These are phyloP conservation scores for Pythium dissotocum DNA, from an alignment of 352 stramenopile genomes.

Conservation along the genomic window DNA sequence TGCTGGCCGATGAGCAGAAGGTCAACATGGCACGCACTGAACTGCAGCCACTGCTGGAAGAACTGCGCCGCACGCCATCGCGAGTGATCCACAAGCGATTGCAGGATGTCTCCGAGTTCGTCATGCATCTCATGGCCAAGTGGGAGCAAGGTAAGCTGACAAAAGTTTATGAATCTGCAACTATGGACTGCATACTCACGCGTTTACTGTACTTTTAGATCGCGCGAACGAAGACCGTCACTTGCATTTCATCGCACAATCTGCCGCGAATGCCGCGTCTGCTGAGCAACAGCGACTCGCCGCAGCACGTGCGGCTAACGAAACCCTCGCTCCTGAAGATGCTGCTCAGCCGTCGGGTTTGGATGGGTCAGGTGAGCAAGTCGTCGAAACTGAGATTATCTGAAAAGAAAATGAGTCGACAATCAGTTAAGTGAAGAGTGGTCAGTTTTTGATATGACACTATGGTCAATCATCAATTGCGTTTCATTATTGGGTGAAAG, in stretches of 20 bases:
- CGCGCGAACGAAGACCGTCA: conserved; percentile 29
- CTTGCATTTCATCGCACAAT: conserved; percentile 27
- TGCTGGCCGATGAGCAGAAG: conserved; percentile 59
- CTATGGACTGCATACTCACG: background rate
- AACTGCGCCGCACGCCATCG: conserved; percentile 57
- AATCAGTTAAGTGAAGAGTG: background rate
- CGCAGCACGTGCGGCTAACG: conserved; percentile 8
- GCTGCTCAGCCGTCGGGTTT: background rate
- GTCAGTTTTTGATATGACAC: background rate
- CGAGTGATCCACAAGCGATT: conserved; percentile 73
- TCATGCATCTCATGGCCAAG: conserved; percentile 64
- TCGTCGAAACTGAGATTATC: conserved; percentile 6
- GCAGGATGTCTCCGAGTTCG: conserved; percentile 76
- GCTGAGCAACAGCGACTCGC: conserved; percentile 10
- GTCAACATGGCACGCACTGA: conserved; percentile 56
- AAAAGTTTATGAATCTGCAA: background rate
- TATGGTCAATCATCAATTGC: background rate
- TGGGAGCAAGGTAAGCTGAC: conserved; percentile 58
- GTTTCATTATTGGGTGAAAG: conserved; percentile 1
- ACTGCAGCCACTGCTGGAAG: conserved; percentile 61
- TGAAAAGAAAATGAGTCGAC: background rate
- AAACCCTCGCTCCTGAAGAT: conserved; percentile 7
- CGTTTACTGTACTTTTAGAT: conserved; percentile 5
- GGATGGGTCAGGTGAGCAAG: background rate
- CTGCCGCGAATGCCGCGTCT: conserved; percentile 14